Percentiles rank a stretch among this genome's conserved stretches.
These are phyloP conservation scores for Helotiales sp. DNA, from an alignment of 2,329 filamentous ascomycete genomes.

Conservation along the genomic window DNA sequence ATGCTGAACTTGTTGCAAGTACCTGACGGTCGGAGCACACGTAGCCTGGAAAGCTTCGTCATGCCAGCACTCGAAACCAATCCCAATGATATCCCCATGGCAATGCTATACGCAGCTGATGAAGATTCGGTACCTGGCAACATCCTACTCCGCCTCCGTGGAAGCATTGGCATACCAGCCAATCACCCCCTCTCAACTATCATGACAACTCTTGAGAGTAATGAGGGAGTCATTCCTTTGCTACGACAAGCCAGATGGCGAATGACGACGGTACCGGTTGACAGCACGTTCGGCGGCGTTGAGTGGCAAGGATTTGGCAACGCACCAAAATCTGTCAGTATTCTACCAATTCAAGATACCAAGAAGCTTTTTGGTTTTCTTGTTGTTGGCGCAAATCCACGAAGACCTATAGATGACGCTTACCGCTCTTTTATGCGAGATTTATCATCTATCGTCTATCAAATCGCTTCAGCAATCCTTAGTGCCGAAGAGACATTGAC, in stretches of 20 bases:
- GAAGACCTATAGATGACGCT: constrained; percentile 28
- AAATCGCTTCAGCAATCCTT: constrained; percentile 25
- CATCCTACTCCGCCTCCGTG: constrained; percentile 13
- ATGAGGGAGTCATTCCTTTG: constrained; percentile 23
- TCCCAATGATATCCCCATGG: constrained; percentile 30
- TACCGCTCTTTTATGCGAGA: constrained; percentile 29
- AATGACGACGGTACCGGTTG: constrained; percentile 23
- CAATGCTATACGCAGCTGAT: constrained; percentile 29
- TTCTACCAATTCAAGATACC: constrained; percentile 24
- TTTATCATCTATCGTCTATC: constrained; percentile 25
- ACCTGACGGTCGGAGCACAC: constrained; percentile 8
- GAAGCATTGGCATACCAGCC: constrained; percentile 27
- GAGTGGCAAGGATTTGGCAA: constrained; percentile 28
- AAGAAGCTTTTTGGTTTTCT: constrained; percentile 27
- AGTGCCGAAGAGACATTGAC: constrained; percentile 26
- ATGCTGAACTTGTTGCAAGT: constrained; percentile 27
- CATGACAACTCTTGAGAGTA: constrained; percentile 22
- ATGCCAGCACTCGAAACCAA: constrained; percentile 27
- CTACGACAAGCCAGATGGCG: constrained; percentile 22
- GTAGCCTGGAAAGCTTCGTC: constrained; percentile 17
- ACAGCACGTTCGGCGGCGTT: constrained; percentile 26
- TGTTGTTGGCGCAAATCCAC: constrained; percentile 29
- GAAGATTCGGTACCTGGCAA: constrained; percentile 20
- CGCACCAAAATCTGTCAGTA: constrained; percentile 23
- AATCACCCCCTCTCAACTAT: constrained; percentile 21